Percentiles rank a stretch among this genome's conserved stretches.
These are phyloP conservation scores for Irpex sp. DNA, from an alignment of 1,284 basidiomycete species.

Conservation along the genomic window DNA sequence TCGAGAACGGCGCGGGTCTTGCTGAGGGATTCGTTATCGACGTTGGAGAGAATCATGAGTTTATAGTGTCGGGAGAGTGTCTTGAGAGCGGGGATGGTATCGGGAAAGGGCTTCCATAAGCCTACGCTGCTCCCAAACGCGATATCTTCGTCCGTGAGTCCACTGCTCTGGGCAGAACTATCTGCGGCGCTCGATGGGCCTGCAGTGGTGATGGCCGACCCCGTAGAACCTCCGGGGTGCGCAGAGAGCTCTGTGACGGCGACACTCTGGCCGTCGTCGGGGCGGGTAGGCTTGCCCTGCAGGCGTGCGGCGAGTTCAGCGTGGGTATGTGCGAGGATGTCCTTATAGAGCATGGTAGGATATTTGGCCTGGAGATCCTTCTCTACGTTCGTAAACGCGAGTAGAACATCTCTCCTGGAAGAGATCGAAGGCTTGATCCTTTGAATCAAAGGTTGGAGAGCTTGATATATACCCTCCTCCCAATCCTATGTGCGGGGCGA, in stretches of 20 bases:
- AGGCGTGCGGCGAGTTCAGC: constrained; percentile 34
- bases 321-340: constrained; percentile 53
- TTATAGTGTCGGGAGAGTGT: constrained; percentile 58
- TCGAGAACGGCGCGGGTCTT: constrained; percentile 56
- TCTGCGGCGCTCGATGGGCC: constrained; percentile 14
- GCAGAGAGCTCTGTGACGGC: constrained; percentile 13
- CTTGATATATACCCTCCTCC: constrained; percentile 61
- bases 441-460: constrained; percentile 49
- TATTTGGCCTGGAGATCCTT: constrained; percentile 52
- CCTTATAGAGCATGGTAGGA: constrained; percentile 56
- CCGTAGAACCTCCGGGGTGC: neutral
- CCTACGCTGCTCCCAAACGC: constrained; percentile 57
- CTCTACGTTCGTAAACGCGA: constrained; percentile 52
- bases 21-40: constrained; percentile 61
- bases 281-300: constrained; percentile 15
- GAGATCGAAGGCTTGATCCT: constrained; percentile 38
- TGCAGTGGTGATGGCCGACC: constrained; percentile 9
- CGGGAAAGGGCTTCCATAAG: constrained; percentile 63
- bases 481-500: constrained; percentile 47
- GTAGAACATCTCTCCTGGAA: constrained; percentile 46
- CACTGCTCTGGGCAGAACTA: neutral
- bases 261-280: constrained; percentile 27
- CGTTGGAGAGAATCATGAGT: constrained; percentile 71
- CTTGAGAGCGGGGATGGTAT: constrained; percentile 57
- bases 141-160: constrained; percentile 20